Evolutionary conservation across 495 filamentous ascomycete genomes (phyloP), one percentile per base, ranked within the genome.

Genomic region (Ramalina intermedia): DNA sequence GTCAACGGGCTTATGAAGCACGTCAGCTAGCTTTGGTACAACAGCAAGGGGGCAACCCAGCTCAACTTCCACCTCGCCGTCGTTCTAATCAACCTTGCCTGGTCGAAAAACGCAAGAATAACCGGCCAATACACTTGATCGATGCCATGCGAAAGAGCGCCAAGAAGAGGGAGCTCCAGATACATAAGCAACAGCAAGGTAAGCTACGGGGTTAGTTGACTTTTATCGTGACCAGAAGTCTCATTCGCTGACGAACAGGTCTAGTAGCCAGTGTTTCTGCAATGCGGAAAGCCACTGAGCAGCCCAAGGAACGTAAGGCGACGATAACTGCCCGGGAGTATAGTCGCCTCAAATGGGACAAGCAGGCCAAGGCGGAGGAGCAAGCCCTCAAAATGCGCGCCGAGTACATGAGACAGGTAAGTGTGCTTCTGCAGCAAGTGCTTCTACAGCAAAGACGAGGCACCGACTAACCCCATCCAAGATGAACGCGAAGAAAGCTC

Each of bases 121-220:
- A 82, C 20, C 84, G 83, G 54, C 84, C 94, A 57, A 71, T 96
- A 49, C 82, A 82, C 17, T 69, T 96, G 46, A 80, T 96, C 62
- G 91, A 96, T 66, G 83, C 82, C 4, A 94, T 96, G 85, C 79
- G 88, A 38, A 98, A 96, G 62, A 61, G 93, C 51, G 90, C 90
- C 6, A 93, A 94, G 68, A 96, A 94, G 68, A 74, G 87, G 37
- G 91, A 98, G 68, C 82, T 81, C 5, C 73, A 75, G 37, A 63
- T 78, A 21, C 86, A 90, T 59, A 96, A 96, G 66, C 84, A 90
- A 54, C 82, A 87, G 59, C 84, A 93, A 59, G 75, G 76, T 80
- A 67, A 65, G 66, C 47, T n/a, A 33, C 12, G 29, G 29, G 8
- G 29, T 9, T 11, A 4, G 12, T 33, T 27, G 9, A 21, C 41